These are phyloP conservation scores for Chiua virens DNA, from an alignment of 768 basidiomycete species.

Conservation along the genomic window DNA sequence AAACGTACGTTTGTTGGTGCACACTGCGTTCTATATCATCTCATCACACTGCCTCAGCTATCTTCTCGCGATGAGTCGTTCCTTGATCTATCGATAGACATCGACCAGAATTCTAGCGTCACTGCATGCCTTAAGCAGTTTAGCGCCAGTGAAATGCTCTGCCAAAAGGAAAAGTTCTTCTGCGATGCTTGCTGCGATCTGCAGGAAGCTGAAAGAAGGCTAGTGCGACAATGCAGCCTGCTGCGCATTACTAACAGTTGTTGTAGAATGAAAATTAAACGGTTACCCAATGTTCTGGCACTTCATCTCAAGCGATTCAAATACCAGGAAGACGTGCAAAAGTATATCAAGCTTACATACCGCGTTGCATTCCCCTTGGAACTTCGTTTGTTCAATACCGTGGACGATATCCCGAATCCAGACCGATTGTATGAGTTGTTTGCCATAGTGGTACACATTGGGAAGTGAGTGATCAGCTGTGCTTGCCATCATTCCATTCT, in stretches of 20 bases:
- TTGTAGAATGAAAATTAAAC: slow-evolving; percentile 96
- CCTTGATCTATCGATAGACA: slow-evolving; percentile 98
- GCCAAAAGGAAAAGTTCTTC: slow-evolving; percentile 97
- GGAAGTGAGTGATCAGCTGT: slow-evolving; percentile 68
- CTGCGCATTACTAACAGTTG: slow-evolving; percentile 7
- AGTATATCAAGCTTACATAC: slow-evolving; percentile 93
- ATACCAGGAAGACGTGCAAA: slow-evolving; percentile 88
- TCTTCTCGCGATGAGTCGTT: slow-evolving; percentile 95
- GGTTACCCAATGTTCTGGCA: slow-evolving; percentile 90
- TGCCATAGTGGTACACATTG: slow-evolving; percentile 98
- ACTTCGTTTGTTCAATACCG: slow-evolving; percentile 93
- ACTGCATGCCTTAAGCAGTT: slow-evolving; percentile 96
- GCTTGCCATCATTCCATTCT: slow-evolving; percentile 1
- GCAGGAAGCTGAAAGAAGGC: slow-evolving; percentile 97
- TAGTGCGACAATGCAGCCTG: slow-evolving; percentile 24
- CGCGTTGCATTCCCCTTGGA: slow-evolving; percentile 96
- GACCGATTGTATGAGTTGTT: slow-evolving; percentile 94
- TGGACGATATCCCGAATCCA: slow-evolving; percentile 88
- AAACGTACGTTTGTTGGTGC: slow-evolving; percentile 57
- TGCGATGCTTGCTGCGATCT: slow-evolving; percentile 96
- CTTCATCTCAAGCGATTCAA: slow-evolving; percentile 98
- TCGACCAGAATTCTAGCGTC: slow-evolving; percentile 96
- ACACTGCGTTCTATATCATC: slow-evolving; percentile 6
- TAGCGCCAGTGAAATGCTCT: slow-evolving; percentile 97
- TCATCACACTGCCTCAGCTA: slow-evolving; percentile 45